phyloP scores from a whole-genome alignment of 495 filamentous ascomycete species.

The Sporormia fimetaria region DNA sequence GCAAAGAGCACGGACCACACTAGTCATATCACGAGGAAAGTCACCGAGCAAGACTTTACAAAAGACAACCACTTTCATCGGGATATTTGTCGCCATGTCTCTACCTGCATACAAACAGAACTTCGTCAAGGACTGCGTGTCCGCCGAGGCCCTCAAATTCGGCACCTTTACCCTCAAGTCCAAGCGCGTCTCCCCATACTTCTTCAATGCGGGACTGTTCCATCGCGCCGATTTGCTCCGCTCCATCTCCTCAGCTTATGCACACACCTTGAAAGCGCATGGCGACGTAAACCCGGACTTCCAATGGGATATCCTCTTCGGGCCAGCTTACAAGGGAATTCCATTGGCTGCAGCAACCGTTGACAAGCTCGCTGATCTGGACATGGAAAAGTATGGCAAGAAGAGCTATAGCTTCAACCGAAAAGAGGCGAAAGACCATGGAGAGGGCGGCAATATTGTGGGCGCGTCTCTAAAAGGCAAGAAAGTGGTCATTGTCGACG shows the following conservation, averaged over 20 bases:
- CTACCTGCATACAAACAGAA: conserved; percentile 42
- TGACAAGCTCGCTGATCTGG: conserved; percentile 55
- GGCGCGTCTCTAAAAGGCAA: conserved; percentile 75
- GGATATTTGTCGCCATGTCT: too few species aligned
- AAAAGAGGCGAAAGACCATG: conserved; percentile 90
- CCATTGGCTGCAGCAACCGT: conserved; percentile 65
- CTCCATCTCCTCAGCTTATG: conserved; percentile 68
- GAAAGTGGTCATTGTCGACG: conserved; percentile 79
- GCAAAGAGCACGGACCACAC: conserved; percentile 7
- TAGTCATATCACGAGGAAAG: background rate
- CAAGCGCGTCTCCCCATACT: conserved; percentile 88
- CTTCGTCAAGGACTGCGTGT: conserved; percentile 62
- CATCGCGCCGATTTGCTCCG: conserved; percentile 61
- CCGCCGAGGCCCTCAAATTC: conserved; percentile 70
- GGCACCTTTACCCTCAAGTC: conserved; percentile 87
- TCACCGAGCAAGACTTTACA: conserved; percentile 9
- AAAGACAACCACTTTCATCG: too few species aligned
- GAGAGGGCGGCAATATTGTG: conserved; percentile 85
- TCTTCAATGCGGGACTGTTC: conserved; percentile 90
- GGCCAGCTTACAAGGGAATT: conserved; percentile 94
- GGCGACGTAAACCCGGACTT: conserved; percentile 33
- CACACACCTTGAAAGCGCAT: conserved; percentile 49
- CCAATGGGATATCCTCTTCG: conserved; percentile 61
- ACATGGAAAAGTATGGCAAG: conserved; percentile 41
- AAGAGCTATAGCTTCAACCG: conserved; percentile 82